These are phyloP conservation scores for Hura crepitans DNA, from an alignment of 441 rosid species.

Conservation along the genomic window DNA sequence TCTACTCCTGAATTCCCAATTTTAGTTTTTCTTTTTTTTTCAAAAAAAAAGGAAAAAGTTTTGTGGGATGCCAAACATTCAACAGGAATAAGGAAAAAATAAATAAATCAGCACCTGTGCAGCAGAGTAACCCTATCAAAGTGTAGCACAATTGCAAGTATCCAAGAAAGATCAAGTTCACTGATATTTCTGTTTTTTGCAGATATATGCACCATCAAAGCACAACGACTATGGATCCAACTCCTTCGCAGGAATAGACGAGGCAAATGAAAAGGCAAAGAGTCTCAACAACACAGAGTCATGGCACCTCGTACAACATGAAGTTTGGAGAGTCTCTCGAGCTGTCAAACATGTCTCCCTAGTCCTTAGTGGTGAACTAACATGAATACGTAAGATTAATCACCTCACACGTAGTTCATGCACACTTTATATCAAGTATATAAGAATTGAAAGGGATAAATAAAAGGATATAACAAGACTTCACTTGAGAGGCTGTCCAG, in stretches of 20 bases:
- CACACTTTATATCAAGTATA: background rate
- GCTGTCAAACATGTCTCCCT: conserved; percentile 58
- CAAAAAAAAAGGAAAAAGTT: background rate
- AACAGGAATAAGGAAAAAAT: background rate
- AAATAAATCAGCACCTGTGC: background rate
- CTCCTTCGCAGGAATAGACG: conserved; percentile 66
- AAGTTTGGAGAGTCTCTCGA: conserved; percentile 78
- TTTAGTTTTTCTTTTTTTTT: background rate
- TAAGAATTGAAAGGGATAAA: background rate
- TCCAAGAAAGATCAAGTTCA: conserved; percentile 7
- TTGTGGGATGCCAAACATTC: background rate
- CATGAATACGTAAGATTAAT: conserved; percentile 29
- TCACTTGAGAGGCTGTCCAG: background rate
- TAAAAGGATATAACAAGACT: background rate
- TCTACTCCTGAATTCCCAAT: background rate
- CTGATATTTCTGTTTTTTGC: conserved; percentile 16
- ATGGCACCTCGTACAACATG: conserved; percentile 64
- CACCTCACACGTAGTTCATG: background rate
- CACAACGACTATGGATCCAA: conserved; percentile 66
- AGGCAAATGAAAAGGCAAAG: conserved; percentile 56
- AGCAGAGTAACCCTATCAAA: background rate
- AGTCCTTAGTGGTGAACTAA: conserved; percentile 54
- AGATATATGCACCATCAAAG: conserved; percentile 67
- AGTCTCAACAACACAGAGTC: conserved; percentile 40
- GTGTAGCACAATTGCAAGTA: background rate